Percentiles rank a stretch among this genome's conserved stretches.
These are phyloP conservation scores for Cladophialophora psammophila DNA, from an alignment of 2,329 filamentous ascomycete species.

Conservation along the genomic window DNA sequence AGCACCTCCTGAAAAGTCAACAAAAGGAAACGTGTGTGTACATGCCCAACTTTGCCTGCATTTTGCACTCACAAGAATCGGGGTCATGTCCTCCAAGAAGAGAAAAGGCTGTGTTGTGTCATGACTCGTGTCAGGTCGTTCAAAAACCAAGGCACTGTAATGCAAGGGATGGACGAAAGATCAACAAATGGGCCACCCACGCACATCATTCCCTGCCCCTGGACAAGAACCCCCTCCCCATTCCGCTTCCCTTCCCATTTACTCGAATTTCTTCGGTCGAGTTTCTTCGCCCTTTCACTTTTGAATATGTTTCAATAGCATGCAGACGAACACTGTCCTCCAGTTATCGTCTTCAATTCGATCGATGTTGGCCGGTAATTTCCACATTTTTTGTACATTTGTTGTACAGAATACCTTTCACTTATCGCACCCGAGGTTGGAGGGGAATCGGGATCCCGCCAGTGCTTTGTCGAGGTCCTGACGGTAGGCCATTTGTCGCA, in stretches of 20 bases:
- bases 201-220: constrained; percentile 2
- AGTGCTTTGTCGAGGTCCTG: constrained; percentile 29
- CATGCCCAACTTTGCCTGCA: background rate
- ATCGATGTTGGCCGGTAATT: constrained; percentile 11
- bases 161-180: constrained; percentile 27
- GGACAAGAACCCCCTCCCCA: background rate
- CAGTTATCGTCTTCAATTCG: constrained; percentile 3
- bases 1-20: constrained; percentile 1
- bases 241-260: background rate
- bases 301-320: constrained; percentile 13
- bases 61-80: constrained; percentile 5
- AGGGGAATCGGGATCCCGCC: constrained; percentile 32
- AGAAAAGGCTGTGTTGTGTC: constrained; percentile 24
- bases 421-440: constrained; percentile 29
- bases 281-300: background rate
- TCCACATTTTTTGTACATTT: constrained; percentile 54
- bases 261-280: background rate
- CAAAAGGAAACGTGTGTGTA: constrained; percentile 15
- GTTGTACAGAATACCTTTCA: constrained; percentile 41
- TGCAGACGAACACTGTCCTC: constrained; percentile 7
- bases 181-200: constrained; percentile 8
- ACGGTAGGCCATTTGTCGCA: constrained; percentile 31
- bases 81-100: constrained; percentile 5
- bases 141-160: constrained; percentile 25
- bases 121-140: constrained; percentile 30